Percentiles rank a stretch among this genome's conserved stretches.
Conservation (phyloP, 2,329 filamentous ascomycete species). For the Penicillium sp. region DNA sequence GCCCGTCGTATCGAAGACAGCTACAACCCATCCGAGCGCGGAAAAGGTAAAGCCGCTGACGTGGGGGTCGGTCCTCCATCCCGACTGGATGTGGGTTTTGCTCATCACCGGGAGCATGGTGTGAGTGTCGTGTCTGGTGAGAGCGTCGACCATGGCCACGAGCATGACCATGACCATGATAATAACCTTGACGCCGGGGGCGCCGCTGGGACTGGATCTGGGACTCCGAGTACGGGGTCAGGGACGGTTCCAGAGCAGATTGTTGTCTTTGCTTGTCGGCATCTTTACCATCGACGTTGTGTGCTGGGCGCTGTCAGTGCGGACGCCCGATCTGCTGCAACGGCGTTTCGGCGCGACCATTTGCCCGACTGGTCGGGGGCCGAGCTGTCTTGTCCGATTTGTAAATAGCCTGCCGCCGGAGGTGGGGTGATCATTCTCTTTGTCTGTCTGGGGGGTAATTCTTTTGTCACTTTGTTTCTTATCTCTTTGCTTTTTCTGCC, state of each 20-base stretch:
- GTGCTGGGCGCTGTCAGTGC: conserved; percentile 31
- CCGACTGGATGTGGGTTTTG: conserved; percentile 12
- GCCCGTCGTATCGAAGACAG: conserved; percentile 29
- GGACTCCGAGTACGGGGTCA: not conserved
- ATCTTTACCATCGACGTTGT: conserved; percentile 48
- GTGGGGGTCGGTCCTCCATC: conserved; percentile 20
- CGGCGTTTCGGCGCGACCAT: conserved; percentile 20
- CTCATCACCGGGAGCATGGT: conserved; percentile 6
- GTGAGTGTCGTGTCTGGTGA: not conserved
- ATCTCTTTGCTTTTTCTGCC: not conserved
- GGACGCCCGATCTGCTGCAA: conserved; percentile 12
- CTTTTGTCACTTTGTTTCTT: not conserved
- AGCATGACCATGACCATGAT: conserved; percentile 8
- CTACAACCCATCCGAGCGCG: conserved; percentile 30
- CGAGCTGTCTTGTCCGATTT: conserved; percentile 36
- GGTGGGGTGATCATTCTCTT: not conserved
- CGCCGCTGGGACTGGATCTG: not conserved
- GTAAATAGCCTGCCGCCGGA: conserved; percentile 31
- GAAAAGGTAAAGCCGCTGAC: conserved; percentile 41
- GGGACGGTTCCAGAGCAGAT: conserved; percentile 27
- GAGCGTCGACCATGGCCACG: not conserved
- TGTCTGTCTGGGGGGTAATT: conserved; percentile 1
- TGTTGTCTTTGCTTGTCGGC: conserved; percentile 49
- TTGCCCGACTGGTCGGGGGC: conserved; percentile 25
- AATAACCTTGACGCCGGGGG: not conserved